phyloP scores from a whole-genome alignment of 208 protist species.

The Trypanosoma theileri region DNA sequence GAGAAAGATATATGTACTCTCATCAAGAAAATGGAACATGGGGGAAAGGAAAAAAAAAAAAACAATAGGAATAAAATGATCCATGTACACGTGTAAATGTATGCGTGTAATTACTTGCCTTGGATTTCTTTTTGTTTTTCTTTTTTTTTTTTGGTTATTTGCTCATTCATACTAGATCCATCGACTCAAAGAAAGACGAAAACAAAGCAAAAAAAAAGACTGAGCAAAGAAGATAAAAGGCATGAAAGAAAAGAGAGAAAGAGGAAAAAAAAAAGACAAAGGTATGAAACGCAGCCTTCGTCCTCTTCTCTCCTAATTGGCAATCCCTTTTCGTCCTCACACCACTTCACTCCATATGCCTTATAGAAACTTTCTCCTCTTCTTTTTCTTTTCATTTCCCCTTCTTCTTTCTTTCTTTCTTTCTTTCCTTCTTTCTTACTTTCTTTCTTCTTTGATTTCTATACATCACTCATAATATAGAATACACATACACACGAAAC shows the following conservation, averaged over 20 bases:
- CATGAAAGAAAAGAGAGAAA: too few relatives aligned
- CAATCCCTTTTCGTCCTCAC: neutral
- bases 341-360: neutral
- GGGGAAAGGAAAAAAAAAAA: too few relatives aligned
- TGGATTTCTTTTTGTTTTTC: neutral
- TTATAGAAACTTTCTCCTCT: constrained; percentile 6
- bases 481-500: constrained; percentile 16
- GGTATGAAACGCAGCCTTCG: too few relatives aligned
- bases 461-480: constrained; percentile 15
- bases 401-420: constrained; percentile 4
- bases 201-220: too few relatives aligned
- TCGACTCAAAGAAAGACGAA: neutral
- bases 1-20: neutral
- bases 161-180: neutral
- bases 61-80: neutral
- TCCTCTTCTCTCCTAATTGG: neutral
- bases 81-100: neutral
- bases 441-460: constrained; percentile 3
- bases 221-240: too few relatives aligned
- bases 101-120: neutral
- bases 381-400: neutral
- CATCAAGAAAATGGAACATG: neutral
- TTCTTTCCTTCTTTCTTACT: constrained; percentile 20
- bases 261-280: too few relatives aligned
- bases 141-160: constrained; percentile 5